A percentile compares a stretch with the other conserved stretches of the same genome.
Evolutionary conservation across 306 rosid species (phyloP).

Genomic region (Pyrus betulifolia): DNA sequence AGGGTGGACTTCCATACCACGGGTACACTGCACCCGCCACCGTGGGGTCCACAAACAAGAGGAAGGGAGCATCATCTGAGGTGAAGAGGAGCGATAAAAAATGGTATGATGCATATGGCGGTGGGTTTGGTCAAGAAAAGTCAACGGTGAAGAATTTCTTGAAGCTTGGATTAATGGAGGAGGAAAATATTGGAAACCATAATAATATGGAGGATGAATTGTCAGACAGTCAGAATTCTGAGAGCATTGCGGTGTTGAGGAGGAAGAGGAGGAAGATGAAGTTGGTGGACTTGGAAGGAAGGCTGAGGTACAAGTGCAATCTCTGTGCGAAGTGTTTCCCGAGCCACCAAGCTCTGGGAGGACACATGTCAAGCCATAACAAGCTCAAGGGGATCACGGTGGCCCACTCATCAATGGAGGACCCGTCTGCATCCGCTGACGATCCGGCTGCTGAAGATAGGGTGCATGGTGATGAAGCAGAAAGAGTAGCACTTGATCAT

Average conservation of each 20-base stretch:
- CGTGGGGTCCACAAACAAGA: neutral
- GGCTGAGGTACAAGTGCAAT: slow-evolving; percentile 19
- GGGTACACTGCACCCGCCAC: neutral
- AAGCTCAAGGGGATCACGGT: slow-evolving; percentile 7
- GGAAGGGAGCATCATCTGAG: neutral
- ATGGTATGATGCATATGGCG: neutral
- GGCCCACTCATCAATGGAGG: neutral
- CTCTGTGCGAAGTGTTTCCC: slow-evolving; percentile 25
- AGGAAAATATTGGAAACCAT: neutral
- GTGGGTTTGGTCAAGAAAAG: neutral
- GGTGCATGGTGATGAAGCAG: neutral
- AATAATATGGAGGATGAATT: neutral
- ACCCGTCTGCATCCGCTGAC: slow-evolving; percentile 4
- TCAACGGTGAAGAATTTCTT: neutral
- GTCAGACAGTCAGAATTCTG: slow-evolving; percentile 8
- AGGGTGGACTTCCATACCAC: neutral
- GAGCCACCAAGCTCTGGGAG: slow-evolving; percentile 43
- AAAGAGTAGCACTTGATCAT: neutral
- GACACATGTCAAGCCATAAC: slow-evolving; percentile 34
- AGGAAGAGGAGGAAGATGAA: slow-evolving; percentile 13
- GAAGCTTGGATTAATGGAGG: neutral
- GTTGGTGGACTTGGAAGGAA: slow-evolving; percentile 12
- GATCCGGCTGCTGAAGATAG: neutral
- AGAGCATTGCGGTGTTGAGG: slow-evolving; percentile 4
- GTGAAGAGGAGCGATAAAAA: neutral